Conservation (phyloP, 73 alveolate species). For the Paramecium tetraurelia region DNA sequence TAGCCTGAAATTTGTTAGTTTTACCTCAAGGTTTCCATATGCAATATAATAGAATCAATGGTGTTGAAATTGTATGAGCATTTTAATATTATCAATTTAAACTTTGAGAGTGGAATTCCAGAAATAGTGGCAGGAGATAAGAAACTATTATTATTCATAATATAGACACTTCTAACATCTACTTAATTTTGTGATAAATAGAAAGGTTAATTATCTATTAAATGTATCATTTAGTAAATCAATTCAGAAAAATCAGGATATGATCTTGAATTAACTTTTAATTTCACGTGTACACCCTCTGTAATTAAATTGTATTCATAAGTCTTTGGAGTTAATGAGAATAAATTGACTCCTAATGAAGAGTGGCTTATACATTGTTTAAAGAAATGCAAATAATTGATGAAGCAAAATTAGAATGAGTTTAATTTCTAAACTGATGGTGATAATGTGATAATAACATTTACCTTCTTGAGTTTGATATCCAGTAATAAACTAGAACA, state of each 20-base stretch:
- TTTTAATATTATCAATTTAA: background rate
- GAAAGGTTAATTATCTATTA: background rate
- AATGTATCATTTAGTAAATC: background rate
- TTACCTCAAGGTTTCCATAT: background rate
- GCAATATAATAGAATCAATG: background rate
- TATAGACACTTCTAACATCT: background rate
- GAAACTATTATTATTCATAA: background rate
- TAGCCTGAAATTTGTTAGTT: background rate
- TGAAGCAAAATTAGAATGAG: background rate
- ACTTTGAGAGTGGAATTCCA: background rate
- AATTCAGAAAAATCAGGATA: background rate
- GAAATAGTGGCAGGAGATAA: conserved; percentile 1
- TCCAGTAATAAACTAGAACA: background rate
- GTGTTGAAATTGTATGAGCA: background rate
- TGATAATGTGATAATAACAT: background rate
- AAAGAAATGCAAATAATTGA: background rate
- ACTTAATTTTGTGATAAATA: background rate
- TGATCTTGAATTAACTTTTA: background rate
- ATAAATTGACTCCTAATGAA: background rate
- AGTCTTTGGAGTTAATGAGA: background rate
- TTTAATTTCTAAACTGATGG: background rate
- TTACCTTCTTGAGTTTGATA: background rate
- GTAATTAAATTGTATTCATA: background rate
- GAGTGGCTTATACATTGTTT: background rate
- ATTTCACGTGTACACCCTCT: background rate